Percentiles rank a stretch among this genome's conserved stretches.
These are phyloP conservation scores for Hericium coralloides DNA, from an alignment of 768 basidiomycete genomes.

Conservation along the genomic window DNA sequence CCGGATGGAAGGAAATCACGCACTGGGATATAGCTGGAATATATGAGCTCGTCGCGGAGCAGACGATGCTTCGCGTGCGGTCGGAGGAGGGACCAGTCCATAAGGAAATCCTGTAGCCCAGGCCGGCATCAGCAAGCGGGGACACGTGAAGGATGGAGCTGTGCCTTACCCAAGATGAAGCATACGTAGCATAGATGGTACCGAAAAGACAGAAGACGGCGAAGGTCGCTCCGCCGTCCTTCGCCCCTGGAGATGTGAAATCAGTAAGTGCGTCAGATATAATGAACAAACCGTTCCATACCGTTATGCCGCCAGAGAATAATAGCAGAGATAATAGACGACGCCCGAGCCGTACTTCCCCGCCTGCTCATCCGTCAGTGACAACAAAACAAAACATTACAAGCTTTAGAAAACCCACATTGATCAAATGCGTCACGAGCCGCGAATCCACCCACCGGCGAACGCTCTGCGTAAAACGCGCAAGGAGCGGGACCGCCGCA, in stretches of 20 bases:
- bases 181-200: slow-evolving; percentile 59
- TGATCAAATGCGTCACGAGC: slow-evolving; percentile 72
- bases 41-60: slow-evolving; percentile 70
- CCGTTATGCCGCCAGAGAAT: slow-evolving; percentile 67
- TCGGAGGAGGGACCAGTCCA: slow-evolving; percentile 87
- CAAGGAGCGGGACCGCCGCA: slow-evolving; percentile 55
- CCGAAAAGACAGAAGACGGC: slow-evolving; percentile 61
- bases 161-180: slow-evolving; percentile 62
- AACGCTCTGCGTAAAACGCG: slow-evolving; percentile 79
- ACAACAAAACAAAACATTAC: too few relatives aligned
- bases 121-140: too few relatives aligned
- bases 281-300: slow-evolving; percentile 12
- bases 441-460: slow-evolving; percentile 80
- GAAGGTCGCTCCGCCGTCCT: slow-evolving; percentile 34
- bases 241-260: neutral
- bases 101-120: slow-evolving; percentile 56
- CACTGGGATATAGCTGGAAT: slow-evolving; percentile 53
- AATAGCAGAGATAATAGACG: slow-evolving; percentile 58
- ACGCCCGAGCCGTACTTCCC: slow-evolving; percentile 78
- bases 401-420: slow-evolving; percentile 39
- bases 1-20: slow-evolving; percentile 11
- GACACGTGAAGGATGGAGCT: neutral
- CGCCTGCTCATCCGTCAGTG: slow-evolving; percentile 37
- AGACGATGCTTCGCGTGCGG: slow-evolving; percentile 45
- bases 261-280: neutral